Percentiles rank a stretch among this genome's conserved stretches.
These are phyloP conservation scores for Pythium aphanidermatum DNA, from an alignment of 352 stramenopile genomes.

Conservation along the genomic window DNA sequence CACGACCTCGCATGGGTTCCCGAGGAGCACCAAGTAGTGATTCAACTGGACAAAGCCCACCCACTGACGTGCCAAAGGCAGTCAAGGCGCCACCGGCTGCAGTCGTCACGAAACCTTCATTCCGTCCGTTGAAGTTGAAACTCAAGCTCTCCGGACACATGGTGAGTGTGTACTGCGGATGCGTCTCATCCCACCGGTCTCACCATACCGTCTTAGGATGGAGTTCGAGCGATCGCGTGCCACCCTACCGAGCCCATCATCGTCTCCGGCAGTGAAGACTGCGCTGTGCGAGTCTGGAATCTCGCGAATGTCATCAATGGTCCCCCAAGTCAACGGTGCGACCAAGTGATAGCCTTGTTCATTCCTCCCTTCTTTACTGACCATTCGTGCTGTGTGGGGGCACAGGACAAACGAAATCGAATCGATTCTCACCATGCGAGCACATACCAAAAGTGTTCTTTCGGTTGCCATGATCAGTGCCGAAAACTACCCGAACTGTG, in stretches of 20 bases:
- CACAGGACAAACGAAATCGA: slow-evolving; percentile 65
- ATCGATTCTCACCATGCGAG: slow-evolving; percentile 65
- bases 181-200: not conserved
- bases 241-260: slow-evolving; percentile 78
- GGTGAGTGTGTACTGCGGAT: slow-evolving; percentile 24
- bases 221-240: slow-evolving; percentile 66
- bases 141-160: slow-evolving; percentile 81
- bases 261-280: slow-evolving; percentile 82
- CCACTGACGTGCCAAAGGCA: slow-evolving; percentile 28
- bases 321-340: slow-evolving; percentile 54
- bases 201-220: slow-evolving; percentile 40
- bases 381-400: not conserved
- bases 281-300: slow-evolving; percentile 83
- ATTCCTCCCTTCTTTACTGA: slow-evolving; percentile 1
- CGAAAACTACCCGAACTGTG: slow-evolving; percentile 64
- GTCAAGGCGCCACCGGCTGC: slow-evolving; percentile 39
- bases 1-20: slow-evolving; percentile 66
- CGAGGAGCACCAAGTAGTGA: slow-evolving; percentile 20
- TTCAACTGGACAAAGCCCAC: not conserved
- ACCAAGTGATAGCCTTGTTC: not conserved
- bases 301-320: slow-evolving; percentile 50
- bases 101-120: slow-evolving; percentile 52
- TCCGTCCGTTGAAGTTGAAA: slow-evolving; percentile 79
- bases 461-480: slow-evolving; percentile 63
- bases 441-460: slow-evolving; percentile 71